These are phyloP conservation scores for Rhododendron mucronatum DNA, from an alignment of 148 eudicot genomes.

Conservation along the genomic window DNA sequence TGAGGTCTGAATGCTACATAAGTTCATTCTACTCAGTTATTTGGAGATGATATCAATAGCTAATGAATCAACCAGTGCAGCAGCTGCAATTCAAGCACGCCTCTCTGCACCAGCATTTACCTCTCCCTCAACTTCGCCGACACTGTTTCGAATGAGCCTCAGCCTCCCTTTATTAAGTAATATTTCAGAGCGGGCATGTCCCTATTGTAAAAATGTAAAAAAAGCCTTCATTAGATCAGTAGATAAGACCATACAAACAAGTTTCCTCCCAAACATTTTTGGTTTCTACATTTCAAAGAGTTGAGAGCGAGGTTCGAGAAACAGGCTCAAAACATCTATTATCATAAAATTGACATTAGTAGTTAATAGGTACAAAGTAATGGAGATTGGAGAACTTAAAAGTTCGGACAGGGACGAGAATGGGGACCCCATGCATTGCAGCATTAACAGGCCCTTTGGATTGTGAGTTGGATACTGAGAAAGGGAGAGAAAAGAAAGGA, in stretches of 20 bases:
- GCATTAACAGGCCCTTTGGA: background rate
- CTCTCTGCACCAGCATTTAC: conserved; percentile 69
- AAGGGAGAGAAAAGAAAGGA: too few species aligned
- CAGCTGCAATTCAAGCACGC: conserved; percentile 52
- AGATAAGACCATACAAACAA: background rate
- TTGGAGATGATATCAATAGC: background rate
- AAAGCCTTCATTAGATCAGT: background rate
- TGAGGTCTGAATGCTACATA: background rate
- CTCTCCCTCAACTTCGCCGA: conserved; percentile 56
- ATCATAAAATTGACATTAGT: too few species aligned
- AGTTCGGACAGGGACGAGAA: background rate
- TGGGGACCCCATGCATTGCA: background rate
- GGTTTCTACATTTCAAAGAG: too few species aligned
- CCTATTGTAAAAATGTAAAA: conserved; percentile 26
- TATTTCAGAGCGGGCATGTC: conserved; percentile 77
- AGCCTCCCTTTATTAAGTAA: conserved; percentile 63
- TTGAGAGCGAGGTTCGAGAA: too few species aligned
- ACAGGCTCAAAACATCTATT: too few species aligned
- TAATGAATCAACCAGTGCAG: conserved; percentile 48
- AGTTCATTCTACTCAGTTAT: background rate
- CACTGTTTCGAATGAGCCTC: conserved; percentile 69
- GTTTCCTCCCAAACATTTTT: background rate
- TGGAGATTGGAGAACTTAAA: background rate
- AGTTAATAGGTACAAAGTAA: background rate
- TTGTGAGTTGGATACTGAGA: background rate